Conservation (phyloP, 768 basidiomycete genomes). For the Stropharia rugosoannulata region DNA sequence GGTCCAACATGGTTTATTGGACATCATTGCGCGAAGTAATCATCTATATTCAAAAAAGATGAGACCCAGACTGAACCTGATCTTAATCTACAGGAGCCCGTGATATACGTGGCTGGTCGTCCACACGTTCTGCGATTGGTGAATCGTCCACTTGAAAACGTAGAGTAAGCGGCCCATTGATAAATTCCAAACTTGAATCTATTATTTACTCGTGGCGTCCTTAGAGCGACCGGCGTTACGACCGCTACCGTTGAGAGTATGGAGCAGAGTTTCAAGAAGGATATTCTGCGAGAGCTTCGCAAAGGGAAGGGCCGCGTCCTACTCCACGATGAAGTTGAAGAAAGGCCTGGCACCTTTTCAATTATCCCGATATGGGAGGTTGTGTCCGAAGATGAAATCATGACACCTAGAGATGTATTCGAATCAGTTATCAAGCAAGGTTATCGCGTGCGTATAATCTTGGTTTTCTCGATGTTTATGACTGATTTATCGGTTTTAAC, state of each 20-base stretch:
- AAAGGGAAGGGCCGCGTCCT: slow-evolving; percentile 75
- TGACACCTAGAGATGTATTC: slow-evolving; percentile 86
- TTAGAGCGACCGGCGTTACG: slow-evolving; percentile 89
- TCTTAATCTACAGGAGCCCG: slow-evolving; percentile 69
- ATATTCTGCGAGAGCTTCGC: slow-evolving; percentile 81
- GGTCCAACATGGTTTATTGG: slow-evolving; percentile 80
- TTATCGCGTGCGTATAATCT: slow-evolving; percentile 52
- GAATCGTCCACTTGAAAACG: slow-evolving; percentile 88
- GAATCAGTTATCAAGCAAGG: slow-evolving; percentile 74
- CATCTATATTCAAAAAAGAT: background rate
- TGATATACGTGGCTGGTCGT: slow-evolving; percentile 82
- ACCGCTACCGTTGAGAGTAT: slow-evolving; percentile 89
- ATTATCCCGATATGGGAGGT: slow-evolving; percentile 96
- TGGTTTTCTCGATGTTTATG: background rate
- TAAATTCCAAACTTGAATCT: background rate
- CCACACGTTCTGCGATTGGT: slow-evolving; percentile 90
- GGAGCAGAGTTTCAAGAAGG: slow-evolving; percentile 85
- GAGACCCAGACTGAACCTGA: slow-evolving; percentile 3
- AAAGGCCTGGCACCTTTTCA: slow-evolving; percentile 83
- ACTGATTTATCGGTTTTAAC: background rate
- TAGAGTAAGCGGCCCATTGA: slow-evolving; percentile 63
- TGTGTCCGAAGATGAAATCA: slow-evolving; percentile 75
- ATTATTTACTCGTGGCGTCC: background rate
- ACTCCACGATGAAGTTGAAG: slow-evolving; percentile 95
- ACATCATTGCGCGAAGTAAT: slow-evolving; percentile 89